Evolutionary conservation across 768 basidiomycete species (phyloP).

Genomic region (Russula sp.): DNA sequence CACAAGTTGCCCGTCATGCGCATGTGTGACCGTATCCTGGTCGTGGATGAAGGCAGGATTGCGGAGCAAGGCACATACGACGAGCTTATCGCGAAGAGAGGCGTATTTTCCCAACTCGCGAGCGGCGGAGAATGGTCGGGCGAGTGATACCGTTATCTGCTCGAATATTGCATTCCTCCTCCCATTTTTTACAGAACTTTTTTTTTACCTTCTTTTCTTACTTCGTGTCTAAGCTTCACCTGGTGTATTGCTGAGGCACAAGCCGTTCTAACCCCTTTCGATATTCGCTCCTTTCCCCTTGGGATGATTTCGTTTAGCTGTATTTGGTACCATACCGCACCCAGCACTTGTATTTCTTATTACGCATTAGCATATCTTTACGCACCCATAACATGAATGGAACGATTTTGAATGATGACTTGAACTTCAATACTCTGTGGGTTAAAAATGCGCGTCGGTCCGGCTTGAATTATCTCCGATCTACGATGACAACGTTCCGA

Average conservation of each 20-base stretch:
- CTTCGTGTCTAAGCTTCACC: constrained; percentile 6
- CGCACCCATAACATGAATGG: constrained; percentile 10
- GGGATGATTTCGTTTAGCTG: constrained; percentile 4
- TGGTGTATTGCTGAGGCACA: constrained; percentile 18
- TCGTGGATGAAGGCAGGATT: constrained; percentile 72
- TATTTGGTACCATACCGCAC: constrained; percentile 6
- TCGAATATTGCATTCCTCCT: neutral
- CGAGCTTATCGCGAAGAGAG: constrained; percentile 59
- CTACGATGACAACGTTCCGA: constrained; percentile 41
- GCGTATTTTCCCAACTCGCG: constrained; percentile 74
- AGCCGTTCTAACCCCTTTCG: constrained; percentile 3
- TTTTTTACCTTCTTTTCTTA: neutral
- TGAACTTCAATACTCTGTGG: neutral
- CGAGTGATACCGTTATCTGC: constrained; percentile 16
- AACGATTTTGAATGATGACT: constrained; percentile 24
- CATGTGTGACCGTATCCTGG: constrained; percentile 86
- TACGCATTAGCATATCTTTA: constrained; percentile 15
- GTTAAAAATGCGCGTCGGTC: neutral
- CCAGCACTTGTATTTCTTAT: constrained; percentile 13
- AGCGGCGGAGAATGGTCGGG: constrained; percentile 68
- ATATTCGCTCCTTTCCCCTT: constrained; percentile 17
- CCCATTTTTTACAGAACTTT: too few relatives aligned
- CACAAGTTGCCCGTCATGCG: constrained; percentile 90
- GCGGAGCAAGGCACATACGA: constrained; percentile 79
- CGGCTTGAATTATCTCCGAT: neutral